Base-by-base conservation (phyloP, 306 rosid species). In the Cicer judaicum region DNA sequence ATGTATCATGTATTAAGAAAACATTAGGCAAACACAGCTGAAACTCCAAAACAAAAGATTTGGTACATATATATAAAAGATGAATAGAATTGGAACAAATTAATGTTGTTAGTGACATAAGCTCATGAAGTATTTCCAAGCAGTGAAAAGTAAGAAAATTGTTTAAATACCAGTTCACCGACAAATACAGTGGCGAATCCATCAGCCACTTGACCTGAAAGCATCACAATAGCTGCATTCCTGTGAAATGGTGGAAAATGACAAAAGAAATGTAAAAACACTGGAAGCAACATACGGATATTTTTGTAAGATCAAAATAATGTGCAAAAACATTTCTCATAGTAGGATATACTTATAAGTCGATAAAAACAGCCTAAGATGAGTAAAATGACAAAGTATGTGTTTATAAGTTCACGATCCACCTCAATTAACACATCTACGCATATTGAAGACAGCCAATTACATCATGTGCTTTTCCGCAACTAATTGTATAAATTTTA, bases 161-260 rank as follows among this genome's bases (percentile, higher is more conserved):
- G 79, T 48, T 71, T 74, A 36, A 43, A 74, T 88, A 93, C 98
- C 98, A 93, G 91, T 89, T 91, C 98, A 46, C 98, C 98, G 49
- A 88, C 80, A 85, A 89, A 88, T 80, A 93, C 64, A 60, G 96
- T 90, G 49, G 89, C 88, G 48, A 91, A 86, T 77, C 88, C 98
- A 86, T 93, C 97, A 73, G 98, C 98, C 69, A 93, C 82, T 79
- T 93, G 98, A 89, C 98, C 98, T 24, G 97, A 91, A 81, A 93
- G 96, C 98, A 93, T 89, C 72, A 93, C 98, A 36, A 15, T 50
- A 56, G 98, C 97, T 34, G 97, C 97, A 88, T 86, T 56, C 90
- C 98, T 93, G 72, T 63, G 19, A 55, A 77, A 66, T 13, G 42
- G 15, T 34, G 8, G 6, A 70, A 73, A 38, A 13, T 2, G 1